These are phyloP conservation scores for Penicillium sp. DNA, from an alignment of 2,329 filamentous ascomycete genomes.

Conservation along the genomic window DNA sequence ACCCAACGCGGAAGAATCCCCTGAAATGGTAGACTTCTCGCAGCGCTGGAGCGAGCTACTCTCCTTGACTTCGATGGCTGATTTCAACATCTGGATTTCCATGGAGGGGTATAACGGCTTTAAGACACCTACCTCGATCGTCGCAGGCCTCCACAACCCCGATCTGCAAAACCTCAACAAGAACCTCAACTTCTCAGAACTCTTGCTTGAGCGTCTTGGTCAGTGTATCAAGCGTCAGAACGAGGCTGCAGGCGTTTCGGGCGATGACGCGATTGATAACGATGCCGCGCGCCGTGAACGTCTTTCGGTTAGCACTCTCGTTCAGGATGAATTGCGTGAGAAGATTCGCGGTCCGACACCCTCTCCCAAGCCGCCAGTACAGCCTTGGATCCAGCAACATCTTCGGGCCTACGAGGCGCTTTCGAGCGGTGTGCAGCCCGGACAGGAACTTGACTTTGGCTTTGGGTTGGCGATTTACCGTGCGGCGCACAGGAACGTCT, in stretches of 20 bases:
- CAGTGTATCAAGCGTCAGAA: conserved; percentile 11
- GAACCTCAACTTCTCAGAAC: neutral
- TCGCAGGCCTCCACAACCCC: conserved; percentile 8
- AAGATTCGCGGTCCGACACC: conserved; percentile 8
- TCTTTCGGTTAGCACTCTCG: conserved; percentile 5
- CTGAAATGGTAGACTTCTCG: conserved; percentile 1
- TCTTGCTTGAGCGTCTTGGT: conserved; percentile 1
- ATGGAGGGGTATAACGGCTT: conserved; percentile 23
- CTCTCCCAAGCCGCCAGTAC: conserved; percentile 6
- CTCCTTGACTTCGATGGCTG: conserved; percentile 10
- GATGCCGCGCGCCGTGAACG: conserved; percentile 10
- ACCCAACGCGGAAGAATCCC: neutral
- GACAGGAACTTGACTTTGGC: neutral
- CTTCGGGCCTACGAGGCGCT: conserved; percentile 3
- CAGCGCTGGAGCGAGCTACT: conserved; percentile 9
- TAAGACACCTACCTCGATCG: neutral
- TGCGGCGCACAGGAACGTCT: conserved; percentile 10
- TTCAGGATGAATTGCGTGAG: conserved; percentile 13
- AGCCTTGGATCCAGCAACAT: conserved; percentile 13
- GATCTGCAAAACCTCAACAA: conserved; percentile 3
- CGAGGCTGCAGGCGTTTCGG: conserved; percentile 5
- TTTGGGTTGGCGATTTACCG: conserved; percentile 25
- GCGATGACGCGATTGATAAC: conserved; percentile 4
- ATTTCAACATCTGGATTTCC: conserved; percentile 21
- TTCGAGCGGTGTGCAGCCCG: neutral